phyloP scores from a whole-genome alignment of 2,329 filamentous ascomycete genomes.

The Calonectria multiphialidica region DNA sequence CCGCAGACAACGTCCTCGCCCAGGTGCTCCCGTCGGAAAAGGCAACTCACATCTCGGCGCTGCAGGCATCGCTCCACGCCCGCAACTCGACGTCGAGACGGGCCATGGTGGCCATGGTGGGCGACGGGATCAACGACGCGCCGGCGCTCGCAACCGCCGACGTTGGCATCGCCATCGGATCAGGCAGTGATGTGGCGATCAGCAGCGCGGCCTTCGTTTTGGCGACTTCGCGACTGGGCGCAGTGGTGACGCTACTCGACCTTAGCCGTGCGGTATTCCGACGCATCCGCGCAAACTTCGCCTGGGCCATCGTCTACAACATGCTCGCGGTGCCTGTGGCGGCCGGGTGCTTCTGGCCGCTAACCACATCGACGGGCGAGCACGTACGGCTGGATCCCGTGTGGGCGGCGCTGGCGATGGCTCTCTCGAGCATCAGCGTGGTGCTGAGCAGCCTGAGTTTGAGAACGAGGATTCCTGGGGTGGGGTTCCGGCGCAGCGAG shows the following conservation, averaged over 20 bases:
- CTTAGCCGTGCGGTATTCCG: slow-evolving; percentile 80
- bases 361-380: slow-evolving; percentile 57
- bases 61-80: slow-evolving; percentile 66
- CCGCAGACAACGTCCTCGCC: slow-evolving; percentile 80
- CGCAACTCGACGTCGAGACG: slow-evolving; percentile 50
- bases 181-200: slow-evolving; percentile 86
- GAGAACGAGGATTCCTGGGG: slow-evolving; percentile 59
- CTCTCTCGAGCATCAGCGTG: slow-evolving; percentile 90
- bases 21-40: slow-evolving; percentile 90
- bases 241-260: slow-evolving; percentile 79
- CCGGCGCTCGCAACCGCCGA: slow-evolving; percentile 85
- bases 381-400: slow-evolving; percentile 79
- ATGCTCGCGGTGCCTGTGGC: slow-evolving; percentile 82
- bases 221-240: slow-evolving; percentile 76
- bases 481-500: slow-evolving; percentile 56
- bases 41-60: slow-evolving; percentile 75
- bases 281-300: slow-evolving; percentile 87
- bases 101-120: slow-evolving; percentile 82
- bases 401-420: slow-evolving; percentile 95
- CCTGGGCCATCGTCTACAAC: slow-evolving; percentile 89
- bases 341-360: slow-evolving; percentile 79
- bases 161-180: slow-evolving; percentile 86
- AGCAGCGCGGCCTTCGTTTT: slow-evolving; percentile 86
- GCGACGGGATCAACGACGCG: slow-evolving; percentile 91
- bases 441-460: slow-evolving; percentile 84